A percentile compares a stretch with the other conserved stretches of the same genome.
phyloP scores from a whole-genome alignment of 2,329 filamentous ascomycete genomes.

The Pseudopyrenochaeta lycopersici region DNA sequence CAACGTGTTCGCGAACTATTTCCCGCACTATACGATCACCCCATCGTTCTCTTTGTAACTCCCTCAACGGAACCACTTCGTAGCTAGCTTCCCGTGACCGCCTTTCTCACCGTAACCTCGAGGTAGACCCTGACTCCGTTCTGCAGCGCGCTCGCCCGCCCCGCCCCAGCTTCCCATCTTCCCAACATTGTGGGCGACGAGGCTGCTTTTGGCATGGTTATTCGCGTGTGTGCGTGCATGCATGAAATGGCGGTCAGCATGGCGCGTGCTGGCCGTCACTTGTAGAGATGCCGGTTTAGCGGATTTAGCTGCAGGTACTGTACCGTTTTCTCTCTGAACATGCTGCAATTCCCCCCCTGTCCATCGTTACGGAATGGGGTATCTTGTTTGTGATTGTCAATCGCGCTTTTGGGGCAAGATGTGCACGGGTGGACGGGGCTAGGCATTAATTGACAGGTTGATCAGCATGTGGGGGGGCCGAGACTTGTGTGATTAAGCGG shows the following conservation, averaged over 20 bases:
- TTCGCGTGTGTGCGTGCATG: not conserved
- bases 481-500: not conserved
- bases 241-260: conserved; percentile 10
- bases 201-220: no score
- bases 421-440: no score
- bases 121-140: not conserved
- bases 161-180: not conserved
- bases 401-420: not conserved
- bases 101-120: conserved; percentile 19
- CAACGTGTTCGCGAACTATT: not conserved
- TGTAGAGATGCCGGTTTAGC: no score
- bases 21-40: not conserved
- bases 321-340: not conserved
- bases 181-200: no score
- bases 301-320: conserved; percentile 2
- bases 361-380: not conserved
- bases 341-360: not conserved
- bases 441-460: no score
- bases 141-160: not conserved
- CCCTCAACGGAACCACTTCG: no score
- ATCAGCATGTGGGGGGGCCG: no score
- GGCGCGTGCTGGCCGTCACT: not conserved
- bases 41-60: not conserved
- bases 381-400: not conserved
- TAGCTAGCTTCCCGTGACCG: conserved; percentile 16